Evolutionary conservation across 371 early-diverging fungal genomes (phyloP), one percentile per base, ranked within the genome.

Genomic region (Funneliformis caledonium): DNA sequence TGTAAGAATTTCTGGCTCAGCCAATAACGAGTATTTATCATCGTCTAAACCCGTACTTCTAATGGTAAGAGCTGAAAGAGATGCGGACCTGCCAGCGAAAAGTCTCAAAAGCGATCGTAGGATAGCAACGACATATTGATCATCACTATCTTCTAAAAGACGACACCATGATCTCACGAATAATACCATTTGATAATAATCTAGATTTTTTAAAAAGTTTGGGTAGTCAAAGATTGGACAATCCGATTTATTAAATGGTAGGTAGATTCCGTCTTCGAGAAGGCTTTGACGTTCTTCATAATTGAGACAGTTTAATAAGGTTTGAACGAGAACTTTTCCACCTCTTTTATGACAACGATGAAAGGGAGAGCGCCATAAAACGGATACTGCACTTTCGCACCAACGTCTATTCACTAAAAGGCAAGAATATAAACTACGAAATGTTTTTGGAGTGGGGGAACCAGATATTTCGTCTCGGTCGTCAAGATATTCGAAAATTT

Each of bases 401-500:
- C 76, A 76, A 26, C 61, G 61, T 50, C 62, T 76, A 61, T 76
- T 76, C 2, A 76, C 76, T 76, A 76, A 33, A 1, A 76, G 33
- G 45, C 76, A 76, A 10, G 76, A 31, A 61, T 45, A 26, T 26
- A 76, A 72, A 48, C 12, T 50, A 6, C 72, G 33, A 50, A 50
- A 72, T 22, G 47, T 12, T 69, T 47, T 69, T 43, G 33, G 67
- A 70, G 37, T 45, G 4, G 42, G 50, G 16, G 43, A 61, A 26
- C 42, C 47, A 31, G 45, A 7, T 26, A 60, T 9, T 22, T 62
- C 64, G 43, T 61, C 47, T 43, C 64, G 62, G 47, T 76, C 76
- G 26, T 76, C 76, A 11, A 76, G 16, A 59, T 76, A 76, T 62
- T 76, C 43, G 11, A 76, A 76, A 47, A 76, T 42, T 62, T 76